Evolutionary conservation across 2,329 filamentous ascomycete genomes (phyloP), one percentile per base, ranked within the genome.

Genomic region (Pseudocercospora ulei): DNA sequence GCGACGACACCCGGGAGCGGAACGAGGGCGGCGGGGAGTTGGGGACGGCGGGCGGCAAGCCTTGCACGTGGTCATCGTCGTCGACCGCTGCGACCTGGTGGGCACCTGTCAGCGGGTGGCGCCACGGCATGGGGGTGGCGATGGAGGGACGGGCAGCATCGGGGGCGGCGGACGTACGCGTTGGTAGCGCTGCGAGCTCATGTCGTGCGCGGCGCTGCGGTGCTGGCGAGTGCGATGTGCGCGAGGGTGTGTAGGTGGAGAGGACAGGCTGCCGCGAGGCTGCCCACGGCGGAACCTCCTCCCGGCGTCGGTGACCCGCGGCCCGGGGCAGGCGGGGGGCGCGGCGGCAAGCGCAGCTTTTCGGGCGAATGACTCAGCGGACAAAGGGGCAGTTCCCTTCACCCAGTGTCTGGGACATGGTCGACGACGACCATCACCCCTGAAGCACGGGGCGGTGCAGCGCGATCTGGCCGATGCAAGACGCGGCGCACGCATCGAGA

Each of bases 1-100:
- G 73, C 22, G 82, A 87, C 1, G 85, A 85, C 19, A 80, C 71
- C 58, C 82, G 76, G 30, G 87, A 95, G 60, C 78, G 84, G 63
- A 95, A 96, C 1, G 88, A 95, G 2, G 88, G 88, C 23, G 68
- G 68, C 49, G 68, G 68, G 44, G 67, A 70, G 47, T 60, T 58
- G 16, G 68, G 68, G 14, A 67, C 59, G 14, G 61, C 54, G 47
- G 61, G 58, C 33, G 51, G 54, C 14, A 51, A 43, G 26, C 55
- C 44, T 57, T 50, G 55, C 34, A 48, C 47, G 41, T 55, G 50
- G 46, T 66, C 60, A 48, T 65, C 60, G 39, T 67, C 65, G 51
- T 66, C 56, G 43, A 53, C 61, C 47, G 62, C 61, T 53, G 68
- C 59, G 38, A 58, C 43, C 54, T 58, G 52, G 22, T n/a, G 4